These are phyloP conservation scores for Candida anglica DNA, from an alignment of 805 yeast genomes.

Conservation along the genomic window DNA sequence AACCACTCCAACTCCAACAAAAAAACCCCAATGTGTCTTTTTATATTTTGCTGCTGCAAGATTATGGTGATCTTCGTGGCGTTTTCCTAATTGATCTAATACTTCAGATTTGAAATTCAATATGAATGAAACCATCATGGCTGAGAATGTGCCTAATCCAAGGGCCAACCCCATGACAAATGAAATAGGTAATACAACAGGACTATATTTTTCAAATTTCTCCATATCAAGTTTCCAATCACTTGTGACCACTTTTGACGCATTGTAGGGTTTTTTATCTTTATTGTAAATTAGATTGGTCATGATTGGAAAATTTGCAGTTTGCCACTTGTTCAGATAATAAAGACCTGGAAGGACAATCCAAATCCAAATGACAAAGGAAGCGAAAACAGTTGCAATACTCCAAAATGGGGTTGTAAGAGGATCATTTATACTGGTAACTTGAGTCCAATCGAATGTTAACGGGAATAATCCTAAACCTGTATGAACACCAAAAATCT, in stretches of 20 bases:
- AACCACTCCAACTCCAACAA: slow-evolving; percentile 2
- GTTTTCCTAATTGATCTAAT: slow-evolving; percentile 4
- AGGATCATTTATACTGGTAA: slow-evolving; percentile 7
- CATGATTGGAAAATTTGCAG: slow-evolving; percentile 18
- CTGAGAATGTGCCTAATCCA: slow-evolving; percentile 9
- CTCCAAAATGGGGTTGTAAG: slow-evolving; percentile 12
- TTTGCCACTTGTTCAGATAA: slow-evolving; percentile 19
- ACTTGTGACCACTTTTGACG: slow-evolving; percentile 11
- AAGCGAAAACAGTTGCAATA: slow-evolving; percentile 6
- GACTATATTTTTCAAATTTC: slow-evolving; percentile 10
- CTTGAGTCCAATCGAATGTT: slow-evolving; percentile 9
- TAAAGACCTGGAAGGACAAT: slow-evolving; percentile 16
- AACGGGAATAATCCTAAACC: slow-evolving; percentile 9
- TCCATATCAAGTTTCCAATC: slow-evolving; percentile 10
- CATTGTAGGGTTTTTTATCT: slow-evolving; percentile 9
- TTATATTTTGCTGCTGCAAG: slow-evolving; percentile 6
- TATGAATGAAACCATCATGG: slow-evolving; percentile 7
- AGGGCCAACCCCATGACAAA: slow-evolving; percentile 10
- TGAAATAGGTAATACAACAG: slow-evolving; percentile 10
- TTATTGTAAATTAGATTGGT: slow-evolving; percentile 11
- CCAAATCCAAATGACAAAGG: slow-evolving; percentile 14
- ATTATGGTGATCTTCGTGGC: slow-evolving; percentile 6
- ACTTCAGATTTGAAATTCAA: slow-evolving; percentile 8
- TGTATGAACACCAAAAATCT: slow-evolving; percentile 8
- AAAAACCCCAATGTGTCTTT: slow-evolving; percentile 6